Base-by-base conservation (phyloP, 352 stramenopile species). In the Globisporangium perplexum region DNA sequence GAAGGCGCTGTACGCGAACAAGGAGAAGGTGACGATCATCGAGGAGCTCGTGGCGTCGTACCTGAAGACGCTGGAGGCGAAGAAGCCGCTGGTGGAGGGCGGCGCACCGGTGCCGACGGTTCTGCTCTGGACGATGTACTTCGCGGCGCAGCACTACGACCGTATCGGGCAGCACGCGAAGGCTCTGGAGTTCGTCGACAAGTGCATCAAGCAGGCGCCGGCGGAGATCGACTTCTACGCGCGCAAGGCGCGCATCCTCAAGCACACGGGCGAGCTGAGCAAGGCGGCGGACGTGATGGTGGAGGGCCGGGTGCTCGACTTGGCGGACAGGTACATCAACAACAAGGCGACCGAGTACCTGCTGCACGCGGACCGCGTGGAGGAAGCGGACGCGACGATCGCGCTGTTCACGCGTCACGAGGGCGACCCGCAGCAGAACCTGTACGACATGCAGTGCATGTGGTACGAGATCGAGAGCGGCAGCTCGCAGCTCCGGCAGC, bases 371-470 rank as follows among this genome's bases (percentile, higher is more conserved):
- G 91, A 96, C 57, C 85, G 88, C 48, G 85, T 98, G 24, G 75
- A 95, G 0, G 83, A 98, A 48, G 97, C 95, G 18, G 80, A 98
- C 52, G 82, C 90, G 31, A 96, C 88, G 22, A 98, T 98, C 51
- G 91, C 93, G 23, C 74, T 99, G 28, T 99, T 99, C 62, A 98
- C 96, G 17, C 86, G 88, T 33, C 93, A 99, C 63, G 92, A 97
- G 63, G 96, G 94, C n/a, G 96, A 98, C 65, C 86, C 93, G 26
- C 88, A 98, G 66, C 83, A 97, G 61, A 98, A 98, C 65, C 69
- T 99, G 47, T 98, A 88, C 58, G 96, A 99, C 51, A 99, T 99
- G 95, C 97, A 99, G 72, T 98, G 92, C 69, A 97, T 97, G 68
- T 99, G 97, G 97, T 99, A 98, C 71, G 96, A 99, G 70, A 80